Evolutionary conservation across 768 basidiomycete genomes (phyloP), one percentile per base, ranked within the genome.

Genomic region (Lactarius tabidus): DNA sequence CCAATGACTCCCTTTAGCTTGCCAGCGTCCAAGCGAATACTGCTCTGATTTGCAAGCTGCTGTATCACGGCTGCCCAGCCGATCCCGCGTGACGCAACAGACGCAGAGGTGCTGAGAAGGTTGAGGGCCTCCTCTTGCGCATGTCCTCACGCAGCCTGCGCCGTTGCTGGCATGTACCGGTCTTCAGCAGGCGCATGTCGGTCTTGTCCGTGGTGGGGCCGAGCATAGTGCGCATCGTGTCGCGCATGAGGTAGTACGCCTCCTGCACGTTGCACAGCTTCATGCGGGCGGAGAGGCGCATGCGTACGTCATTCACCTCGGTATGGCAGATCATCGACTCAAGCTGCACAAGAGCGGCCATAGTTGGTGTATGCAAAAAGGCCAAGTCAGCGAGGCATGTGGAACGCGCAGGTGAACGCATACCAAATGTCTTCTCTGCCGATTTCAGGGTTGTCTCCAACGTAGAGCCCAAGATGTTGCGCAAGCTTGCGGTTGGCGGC

Each of bases 121-220:
- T 74, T 78, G 70, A 93, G 71, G 17, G 97, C 77, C 72, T 92
- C 97, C n/a, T n/a, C 71, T 83, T 86, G 70, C 90, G 85, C 83
- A 98, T 88, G 76, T 97, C 95, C n/a, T 90, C 92, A 53, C 87
- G 83, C 76, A 95, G 72, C 74, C 87, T 88, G 69, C 94, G 81
- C 77, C 95, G 91, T 28, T 94, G 90, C 58, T 85, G 81, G 3
- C 92, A 93, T 6, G 94, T 93, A 3, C 97, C 97, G 2, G 94
- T 95, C 74, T 94, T 95, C 70, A 98, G 82, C 73, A 98, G 75
- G 60, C 95, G 91, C 85, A 98, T 91, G 75, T 98, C 95, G 73
- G 98, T 96, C 82, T 95, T 94, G 60, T 95, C 95, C 15, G 95
- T 98, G 28, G 91, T 82, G 12, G 95, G 96, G 75, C 98, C 95